Evolutionary conservation across 768 basidiomycete species (phyloP), one percentile per base, ranked within the genome.

Genomic region (Clavulina sp.): DNA sequence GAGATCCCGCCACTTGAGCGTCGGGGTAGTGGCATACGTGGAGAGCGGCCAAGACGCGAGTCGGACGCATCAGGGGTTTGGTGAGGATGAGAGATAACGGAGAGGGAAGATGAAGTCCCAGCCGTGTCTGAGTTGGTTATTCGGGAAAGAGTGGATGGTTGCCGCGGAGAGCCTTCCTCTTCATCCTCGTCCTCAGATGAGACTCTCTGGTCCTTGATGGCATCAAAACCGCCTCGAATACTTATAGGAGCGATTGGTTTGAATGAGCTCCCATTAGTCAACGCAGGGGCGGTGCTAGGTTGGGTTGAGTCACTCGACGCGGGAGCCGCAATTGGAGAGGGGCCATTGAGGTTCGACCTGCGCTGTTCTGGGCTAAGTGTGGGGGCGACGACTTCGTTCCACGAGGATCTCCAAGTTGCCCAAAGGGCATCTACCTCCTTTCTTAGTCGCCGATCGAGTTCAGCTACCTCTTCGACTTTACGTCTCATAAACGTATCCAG

Each of bases 391-490:
- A 31, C 40, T 36, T 50, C 53, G 19, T 50, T 36, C 54, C 54
- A 57, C 46, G 70, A 68, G 55, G 72, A 70, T 53, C 69, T 67
- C 62, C 76, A 84, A 31, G 62, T 69, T 48, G 64, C 68, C 82
- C 84, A 87, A 38, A 85, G 60, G 4, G 62, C 60, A 50, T 83
- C 75, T 29, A 82, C 78, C 29, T 80, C 72, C 49, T 61, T 64
- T 59, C 71, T 70, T 31, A 85, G 65, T 38, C 66, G 67, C 44
- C 64, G 64, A 61, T 86, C 79, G 23, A 69, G 68, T 28, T 62
- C 69, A 57, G 76, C 72, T 41, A 87, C 63, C 60, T 78, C 75
- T 48, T 69, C 69, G 40, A 72, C 64, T 65, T 78, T 76, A 57
- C 69, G 64, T 59, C 68, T 68, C 41, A 78, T 68, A 52, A 78